Conservation (phyloP, 2,329 filamentous ascomycete species). For the Pyrenophora tritici-repentis region DNA sequence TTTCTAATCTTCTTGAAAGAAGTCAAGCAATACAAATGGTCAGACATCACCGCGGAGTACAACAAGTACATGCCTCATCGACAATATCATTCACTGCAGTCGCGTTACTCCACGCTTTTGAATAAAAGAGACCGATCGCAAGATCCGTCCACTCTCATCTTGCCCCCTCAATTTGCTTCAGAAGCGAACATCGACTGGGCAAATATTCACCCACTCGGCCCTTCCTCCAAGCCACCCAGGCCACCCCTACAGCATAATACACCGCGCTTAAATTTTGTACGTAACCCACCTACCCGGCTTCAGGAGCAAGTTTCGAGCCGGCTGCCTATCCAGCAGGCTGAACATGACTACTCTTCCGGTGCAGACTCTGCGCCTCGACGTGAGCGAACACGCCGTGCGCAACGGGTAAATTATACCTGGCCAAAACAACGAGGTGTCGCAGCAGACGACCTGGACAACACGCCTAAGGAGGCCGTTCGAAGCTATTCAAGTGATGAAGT, state of each 20-base stretch:
- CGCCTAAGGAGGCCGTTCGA: slow-evolving; percentile 5
- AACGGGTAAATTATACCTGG: slow-evolving; percentile 37
- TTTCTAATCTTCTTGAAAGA: slow-evolving; percentile 51
- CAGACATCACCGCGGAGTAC: slow-evolving; percentile 38
- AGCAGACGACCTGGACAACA: neutral
- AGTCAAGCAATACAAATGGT: slow-evolving; percentile 45
- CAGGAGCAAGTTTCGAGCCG: neutral
- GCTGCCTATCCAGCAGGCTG: slow-evolving; percentile 5
- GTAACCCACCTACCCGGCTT: neutral
- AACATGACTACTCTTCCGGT: slow-evolving; percentile 27
- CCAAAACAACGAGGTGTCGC: slow-evolving; percentile 17
- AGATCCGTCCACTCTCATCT: slow-evolving; percentile 26
- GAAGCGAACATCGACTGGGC: slow-evolving; percentile 34
- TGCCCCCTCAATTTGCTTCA: slow-evolving; percentile 34
- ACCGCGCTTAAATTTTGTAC: neutral
- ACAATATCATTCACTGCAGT: slow-evolving; percentile 29
- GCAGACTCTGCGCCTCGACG: slow-evolving; percentile 20
- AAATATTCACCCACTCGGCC: slow-evolving; percentile 14
- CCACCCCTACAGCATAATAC: neutral
- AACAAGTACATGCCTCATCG: slow-evolving; percentile 41
- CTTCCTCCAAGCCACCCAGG: slow-evolving; percentile 7
- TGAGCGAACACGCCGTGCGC: slow-evolving; percentile 28
- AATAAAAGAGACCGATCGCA: slow-evolving; percentile 34
- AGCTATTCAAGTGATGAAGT: neutral
- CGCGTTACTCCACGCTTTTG: slow-evolving; percentile 32